Evolutionary conservation across 2,329 filamentous ascomycete genomes (phyloP).

Genomic region (Cephalotrichum gorgonifer): DNA sequence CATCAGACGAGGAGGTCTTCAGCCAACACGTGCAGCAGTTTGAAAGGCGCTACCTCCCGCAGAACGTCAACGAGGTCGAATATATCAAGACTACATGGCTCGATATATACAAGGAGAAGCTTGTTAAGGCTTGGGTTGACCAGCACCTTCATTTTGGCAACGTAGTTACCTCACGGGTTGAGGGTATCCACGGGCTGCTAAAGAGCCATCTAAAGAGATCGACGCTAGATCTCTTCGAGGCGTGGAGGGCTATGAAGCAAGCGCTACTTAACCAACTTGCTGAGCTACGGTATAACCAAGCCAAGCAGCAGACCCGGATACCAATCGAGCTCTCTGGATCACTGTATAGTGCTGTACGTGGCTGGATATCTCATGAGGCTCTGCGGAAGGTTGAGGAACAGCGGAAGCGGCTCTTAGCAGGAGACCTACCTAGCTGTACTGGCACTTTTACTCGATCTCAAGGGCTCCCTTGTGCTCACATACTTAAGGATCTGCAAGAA

Average conservation of each 20-base stretch:
- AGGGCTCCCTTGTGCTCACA: slow-evolving; percentile 7
- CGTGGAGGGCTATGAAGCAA: slow-evolving; percentile 10
- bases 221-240: slow-evolving; percentile 10
- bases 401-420: slow-evolving; percentile 6
- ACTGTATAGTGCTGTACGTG: slow-evolving; percentile 9
- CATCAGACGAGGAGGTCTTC: slow-evolving; percentile 8
- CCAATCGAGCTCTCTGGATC: slow-evolving; percentile 9
- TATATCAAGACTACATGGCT: slow-evolving; percentile 13
- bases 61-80: slow-evolving; percentile 9
- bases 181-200: slow-evolving; percentile 10
- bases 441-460: slow-evolving; percentile 7
- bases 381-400: slow-evolving; percentile 10
- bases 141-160: slow-evolving; percentile 10
- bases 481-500: slow-evolving; percentile 5
- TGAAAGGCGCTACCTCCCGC: slow-evolving; percentile 9
- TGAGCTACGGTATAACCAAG: slow-evolving; percentile 9
- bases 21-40: slow-evolving; percentile 9
- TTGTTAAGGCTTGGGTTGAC: slow-evolving; percentile 13
- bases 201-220: slow-evolving; percentile 9
- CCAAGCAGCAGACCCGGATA: slow-evolving; percentile 7
- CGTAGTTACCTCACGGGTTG: slow-evolving; percentile 8
- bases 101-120: slow-evolving; percentile 12
- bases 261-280: slow-evolving; percentile 10
- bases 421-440: slow-evolving; percentile 7
- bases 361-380: slow-evolving; percentile 11